Evolutionary conservation across 148 eudicot species (phyloP).

Genomic region (Rhododendron simsii): DNA sequence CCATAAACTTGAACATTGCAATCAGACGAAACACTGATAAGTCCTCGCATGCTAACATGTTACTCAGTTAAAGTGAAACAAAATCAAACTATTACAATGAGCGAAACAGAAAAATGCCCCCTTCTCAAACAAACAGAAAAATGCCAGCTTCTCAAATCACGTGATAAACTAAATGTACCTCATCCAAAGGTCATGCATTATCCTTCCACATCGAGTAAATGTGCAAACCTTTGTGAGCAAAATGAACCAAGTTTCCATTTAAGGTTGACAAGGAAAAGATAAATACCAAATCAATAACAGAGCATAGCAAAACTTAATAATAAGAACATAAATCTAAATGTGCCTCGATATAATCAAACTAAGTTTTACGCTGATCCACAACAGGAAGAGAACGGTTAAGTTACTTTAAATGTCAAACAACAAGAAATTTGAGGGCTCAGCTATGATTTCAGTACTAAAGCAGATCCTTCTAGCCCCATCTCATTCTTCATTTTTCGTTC

Average conservation of each 20-base stretch:
- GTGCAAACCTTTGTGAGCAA: not conserved
- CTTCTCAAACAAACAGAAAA: not conserved
- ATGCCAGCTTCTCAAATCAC: not conserved
- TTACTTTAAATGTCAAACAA: not conserved
- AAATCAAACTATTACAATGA: not conserved
- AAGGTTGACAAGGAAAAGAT: not conserved
- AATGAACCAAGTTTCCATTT: not conserved
- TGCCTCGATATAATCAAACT: not conserved
- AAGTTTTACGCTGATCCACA: not conserved
- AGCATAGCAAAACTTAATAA: not conserved
- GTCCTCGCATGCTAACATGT: not conserved
- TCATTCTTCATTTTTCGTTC: not conserved
- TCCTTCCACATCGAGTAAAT: not conserved
- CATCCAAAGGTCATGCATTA: not conserved
- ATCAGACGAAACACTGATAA: not conserved
- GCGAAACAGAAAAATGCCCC: not conserved
- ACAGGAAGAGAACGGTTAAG: not conserved
- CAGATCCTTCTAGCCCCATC: not conserved
- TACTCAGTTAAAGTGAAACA: not conserved
- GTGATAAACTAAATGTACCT: not conserved
- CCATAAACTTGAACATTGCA: not conserved
- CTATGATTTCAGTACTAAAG: not conserved
- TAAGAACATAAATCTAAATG: not conserved
- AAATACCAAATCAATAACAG: not conserved
- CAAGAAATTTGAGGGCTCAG: not conserved